Conservation (phyloP, 371 early-diverging fungal species). For the Mortierella sp. region DNA sequence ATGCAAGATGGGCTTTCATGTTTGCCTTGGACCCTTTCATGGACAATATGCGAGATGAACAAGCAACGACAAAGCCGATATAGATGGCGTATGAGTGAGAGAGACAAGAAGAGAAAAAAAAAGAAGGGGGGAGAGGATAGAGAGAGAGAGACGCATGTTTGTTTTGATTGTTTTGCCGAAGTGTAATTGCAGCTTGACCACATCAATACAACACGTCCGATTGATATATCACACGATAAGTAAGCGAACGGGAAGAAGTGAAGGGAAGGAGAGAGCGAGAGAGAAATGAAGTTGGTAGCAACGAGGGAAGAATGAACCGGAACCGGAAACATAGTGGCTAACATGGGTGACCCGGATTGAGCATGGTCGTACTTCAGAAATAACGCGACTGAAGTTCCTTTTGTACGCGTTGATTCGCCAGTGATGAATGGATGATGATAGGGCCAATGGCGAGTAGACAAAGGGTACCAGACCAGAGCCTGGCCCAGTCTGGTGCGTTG, state of each 20-base stretch:
- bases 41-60: conserved; percentile 1
- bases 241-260: background rate
- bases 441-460: background rate
- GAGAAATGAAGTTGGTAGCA: background rate
- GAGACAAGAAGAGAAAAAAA: background rate
- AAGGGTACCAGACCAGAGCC: background rate
- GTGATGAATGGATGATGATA: background rate
- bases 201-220: background rate
- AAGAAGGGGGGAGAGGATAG: background rate
- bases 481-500: background rate
- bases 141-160: background rate
- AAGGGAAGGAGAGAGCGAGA: background rate
- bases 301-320: background rate
- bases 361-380: too few species aligned
- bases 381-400: background rate
- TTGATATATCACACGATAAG: background rate
- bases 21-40: background rate
- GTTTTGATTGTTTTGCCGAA: background rate
- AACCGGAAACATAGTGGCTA: background rate
- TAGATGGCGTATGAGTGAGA: background rate
- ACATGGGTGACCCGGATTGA: background rate
- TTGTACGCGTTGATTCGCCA: background rate
- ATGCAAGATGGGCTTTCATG: background rate
- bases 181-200: background rate
- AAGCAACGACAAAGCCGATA: background rate